Evolutionary conservation across 352 stramenopile species (phyloP), one percentile per base, ranked within the genome.

Genomic region (Phytophthora capsici): DNA sequence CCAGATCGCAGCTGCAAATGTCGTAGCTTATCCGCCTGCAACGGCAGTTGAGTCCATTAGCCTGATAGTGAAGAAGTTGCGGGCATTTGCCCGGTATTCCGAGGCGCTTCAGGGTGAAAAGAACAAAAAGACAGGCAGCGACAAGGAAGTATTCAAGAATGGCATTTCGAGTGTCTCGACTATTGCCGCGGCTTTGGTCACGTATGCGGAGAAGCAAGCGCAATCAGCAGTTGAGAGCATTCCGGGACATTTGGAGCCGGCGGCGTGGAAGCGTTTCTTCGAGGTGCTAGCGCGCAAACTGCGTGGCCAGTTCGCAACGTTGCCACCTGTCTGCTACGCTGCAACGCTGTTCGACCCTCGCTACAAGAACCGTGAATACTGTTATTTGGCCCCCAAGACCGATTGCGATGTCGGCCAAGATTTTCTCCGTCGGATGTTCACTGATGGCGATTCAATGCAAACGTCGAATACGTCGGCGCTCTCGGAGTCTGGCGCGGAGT

Each of bases 291-390:
- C 75, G 16, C 80, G 76, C 38, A 81, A 82, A 40, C 32, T 94
- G 32, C 82, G 84, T 6, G 61, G 77, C 8, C 73, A 86, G 34
- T 93, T 94, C 57, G 63, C 63, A 9, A 51, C 64, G 32, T 32
- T 91, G 14, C 80, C 82, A 1, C 34, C 82, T 17, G 69, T 90
- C 20, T 89, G 80, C 41, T 88, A 89, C 38, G 86, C 86, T 3
- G 83, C 86, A 9, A 92, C 86, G 16, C 66, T 94, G 23, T 78
- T 94, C 10, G 86, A 94, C 22, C 86, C 86, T 30, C 82, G 86
- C 5, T 94, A 94, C 72, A 94, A 94, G 59, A 82, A 91, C 47
- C 84, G 81, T 26, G 84, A 90, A 46, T 91, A 86, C 52, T 94
- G 86, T 61, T 94, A 91, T 67, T 41, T 91, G 41, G 75, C 70